Percentiles rank a stretch among this genome's conserved stretches.
Conservation (phyloP, 192 early-diverging fungal species). For the Mortierella alpina region DNA sequence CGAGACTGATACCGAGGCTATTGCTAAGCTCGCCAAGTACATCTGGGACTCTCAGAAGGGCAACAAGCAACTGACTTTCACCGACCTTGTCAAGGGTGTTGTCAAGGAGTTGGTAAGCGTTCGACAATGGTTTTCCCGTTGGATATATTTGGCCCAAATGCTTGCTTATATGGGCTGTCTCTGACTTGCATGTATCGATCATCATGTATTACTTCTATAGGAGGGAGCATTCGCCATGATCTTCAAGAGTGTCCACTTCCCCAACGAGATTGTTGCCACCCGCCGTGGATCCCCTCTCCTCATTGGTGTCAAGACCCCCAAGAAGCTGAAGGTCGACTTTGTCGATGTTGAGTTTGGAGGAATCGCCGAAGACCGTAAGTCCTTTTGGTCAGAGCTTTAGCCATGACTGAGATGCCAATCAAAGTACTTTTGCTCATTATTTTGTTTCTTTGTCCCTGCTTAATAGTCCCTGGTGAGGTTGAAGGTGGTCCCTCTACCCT, state of each 20-base stretch:
- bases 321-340: conserved; percentile 99
- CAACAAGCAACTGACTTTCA: conserved; percentile 83
- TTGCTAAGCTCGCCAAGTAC: conserved; percentile 98
- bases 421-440: too few species aligned
- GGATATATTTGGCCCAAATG: too few species aligned
- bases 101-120: conserved; percentile 90
- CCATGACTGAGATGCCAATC: not conserved
- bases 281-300: conserved; percentile 98
- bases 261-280: conserved; percentile 93
- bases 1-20: conserved; percentile 98
- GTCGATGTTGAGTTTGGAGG: conserved; percentile 94
- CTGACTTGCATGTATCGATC: not conserved
- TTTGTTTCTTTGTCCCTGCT: not conserved
- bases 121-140: too few species aligned
- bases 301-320: conserved; percentile 96
- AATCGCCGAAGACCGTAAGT: conserved; percentile 30
- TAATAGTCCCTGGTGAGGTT: conserved; percentile 61
- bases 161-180: not conserved
- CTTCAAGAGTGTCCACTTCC: conserved; percentile 95
- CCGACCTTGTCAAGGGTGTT: conserved; percentile 93
- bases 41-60: conserved; percentile 92
- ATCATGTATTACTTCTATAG: conserved; percentile 14
- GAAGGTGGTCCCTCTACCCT: conserved; percentile 47
- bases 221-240: conserved; percentile 98
- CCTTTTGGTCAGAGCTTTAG: not conserved